Base-by-base conservation (phyloP, 768 basidiomycete genomes). In the Tricholoma bakamatsutake region DNA sequence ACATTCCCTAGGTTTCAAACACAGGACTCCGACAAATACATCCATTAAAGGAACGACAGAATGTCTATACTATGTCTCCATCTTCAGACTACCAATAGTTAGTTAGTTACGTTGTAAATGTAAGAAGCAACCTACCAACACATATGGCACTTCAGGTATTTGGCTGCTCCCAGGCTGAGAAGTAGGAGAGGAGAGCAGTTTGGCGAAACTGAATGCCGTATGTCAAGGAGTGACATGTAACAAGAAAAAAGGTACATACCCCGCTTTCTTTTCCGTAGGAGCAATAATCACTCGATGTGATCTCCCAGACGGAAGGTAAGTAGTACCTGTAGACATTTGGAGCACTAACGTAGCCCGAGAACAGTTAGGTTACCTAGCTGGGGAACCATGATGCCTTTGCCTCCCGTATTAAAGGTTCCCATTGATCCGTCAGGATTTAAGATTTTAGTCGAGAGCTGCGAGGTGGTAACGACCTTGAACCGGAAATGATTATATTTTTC, bases 391-490 rank as follows among this genome's bases (percentile, higher is more conserved):
- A 87, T 67, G 9, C 82, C 87, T 57, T 71, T 79, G 13, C 78
- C 76, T 30, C 86, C 77, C 42, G 82, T 80, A 58, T 88, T 83
- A 62, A 85, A 89, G 40, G 69, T 85, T 42, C 82, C 85, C n/a
- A 76, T 59, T 15, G 81, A 73, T 51, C 88, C 88, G 60, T 89
- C 84, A 1, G 76, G 70, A 56, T 80, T 79, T 33, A 88, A 66
- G 60, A 88, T 70, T 64, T 85, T 90, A 0, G 84, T 89, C 12
- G 84, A 77, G 59, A 90, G 72, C 64, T 90, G 87, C 21, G 83
- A 83, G 2, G 86, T 88, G 33, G 78, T 72, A 46, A 88, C 74
- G 43, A 74, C 62, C 72, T 72, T 51, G 11, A 34, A 3, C 21
- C 18, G n/a, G 12, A 30, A 27, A 4, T 50, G 46, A 50, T 30